A percentile compares a stretch with the other conserved stretches of the same genome.
These are phyloP conservation scores for Capsicum pubescens DNA, from an alignment of 257 asterid genomes.

Conservation along the genomic window DNA sequence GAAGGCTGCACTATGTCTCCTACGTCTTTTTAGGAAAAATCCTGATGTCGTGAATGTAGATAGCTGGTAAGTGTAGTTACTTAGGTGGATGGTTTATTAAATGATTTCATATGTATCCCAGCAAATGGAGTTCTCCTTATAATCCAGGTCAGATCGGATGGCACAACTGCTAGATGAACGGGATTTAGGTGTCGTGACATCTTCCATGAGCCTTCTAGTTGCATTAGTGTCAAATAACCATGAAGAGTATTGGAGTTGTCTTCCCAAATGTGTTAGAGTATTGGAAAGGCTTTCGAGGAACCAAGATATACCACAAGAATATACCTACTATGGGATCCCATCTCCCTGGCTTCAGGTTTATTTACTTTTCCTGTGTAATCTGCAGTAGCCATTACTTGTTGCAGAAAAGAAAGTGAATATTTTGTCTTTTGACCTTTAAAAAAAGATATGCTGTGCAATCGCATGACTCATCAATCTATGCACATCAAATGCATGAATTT, in stretches of 20 bases:
- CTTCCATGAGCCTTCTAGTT: constrained; percentile 97
- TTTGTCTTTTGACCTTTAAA: constrained; percentile 6
- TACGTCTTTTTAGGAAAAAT: constrained; percentile 92
- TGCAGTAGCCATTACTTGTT: constrained; percentile 21
- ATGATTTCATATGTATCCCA: background rate
- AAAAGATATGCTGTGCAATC: background rate
- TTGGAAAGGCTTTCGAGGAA: constrained; percentile 95
- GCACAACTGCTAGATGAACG: constrained; percentile 97
- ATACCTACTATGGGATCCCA: constrained; percentile 97
- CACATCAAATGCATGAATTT: constrained; percentile 10
- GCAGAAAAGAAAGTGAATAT: constrained; percentile 24
- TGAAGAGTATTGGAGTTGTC: constrained; percentile 96
- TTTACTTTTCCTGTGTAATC: constrained; percentile 27
- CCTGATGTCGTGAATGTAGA: constrained; percentile 98
- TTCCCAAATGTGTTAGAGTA: constrained; percentile 89
- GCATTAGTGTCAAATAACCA: constrained; percentile 95
- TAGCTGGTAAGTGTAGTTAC: constrained; percentile 70
- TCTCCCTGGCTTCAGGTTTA: constrained; percentile 99
- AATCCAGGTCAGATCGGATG: constrained; percentile 96
- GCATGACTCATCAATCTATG: constrained; percentile 21
- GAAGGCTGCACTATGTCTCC: constrained; percentile 97
- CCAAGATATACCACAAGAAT: constrained; percentile 98
- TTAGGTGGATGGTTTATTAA: background rate
- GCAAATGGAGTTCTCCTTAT: constrained; percentile 32
- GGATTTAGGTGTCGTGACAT: constrained; percentile 96